Percentiles rank a stretch among this genome's conserved stretches.
Conservation (phyloP, 1,284 basidiomycete genomes). For the Schizopora paradoxa region DNA sequence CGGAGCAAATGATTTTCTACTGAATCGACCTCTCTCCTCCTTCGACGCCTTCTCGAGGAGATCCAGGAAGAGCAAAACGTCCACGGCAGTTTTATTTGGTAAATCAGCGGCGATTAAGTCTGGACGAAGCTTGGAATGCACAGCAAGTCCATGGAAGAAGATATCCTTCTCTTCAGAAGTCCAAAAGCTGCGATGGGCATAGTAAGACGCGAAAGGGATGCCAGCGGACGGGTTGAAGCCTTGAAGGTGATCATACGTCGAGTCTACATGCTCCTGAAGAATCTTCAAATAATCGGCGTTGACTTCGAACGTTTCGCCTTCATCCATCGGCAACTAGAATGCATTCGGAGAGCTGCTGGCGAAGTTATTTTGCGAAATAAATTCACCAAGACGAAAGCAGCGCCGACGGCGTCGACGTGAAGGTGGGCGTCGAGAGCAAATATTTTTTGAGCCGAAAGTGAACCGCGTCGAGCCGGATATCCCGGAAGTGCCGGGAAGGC, state of each 20-base stretch:
- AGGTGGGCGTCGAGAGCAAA: too few relatives aligned
- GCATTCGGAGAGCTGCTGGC: too few relatives aligned
- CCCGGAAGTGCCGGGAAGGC: too few relatives aligned
- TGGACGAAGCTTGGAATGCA: constrained; percentile 62
- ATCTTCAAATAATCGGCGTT: constrained; percentile 25
- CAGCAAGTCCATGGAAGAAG: constrained; percentile 63
- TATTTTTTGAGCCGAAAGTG: too few relatives aligned
- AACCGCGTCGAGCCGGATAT: too few relatives aligned
- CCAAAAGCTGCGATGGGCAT: constrained; percentile 53
- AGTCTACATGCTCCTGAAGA: constrained; percentile 32
- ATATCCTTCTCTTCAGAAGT: constrained; percentile 54
- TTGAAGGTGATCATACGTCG: constrained; percentile 19
- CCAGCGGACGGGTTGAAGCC: constrained; percentile 3
- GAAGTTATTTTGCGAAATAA: too few relatives aligned
- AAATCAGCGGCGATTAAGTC: constrained; percentile 67
- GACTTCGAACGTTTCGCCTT: constrained; percentile 3
- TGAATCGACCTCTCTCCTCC: constrained; percentile 11
- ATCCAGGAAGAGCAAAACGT: constrained; percentile 59
- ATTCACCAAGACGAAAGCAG: too few relatives aligned
- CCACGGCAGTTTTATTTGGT: constrained; percentile 51
- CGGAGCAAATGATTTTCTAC: constrained; percentile 25
- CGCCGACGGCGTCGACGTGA: too few relatives aligned
- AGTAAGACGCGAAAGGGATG: constrained; percentile 34
- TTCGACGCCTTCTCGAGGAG: constrained; percentile 38
- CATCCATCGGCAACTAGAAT: too few relatives aligned